phyloP scores from a whole-genome alignment of 1,284 basidiomycete species.

The Cryptococcus jaspeensis region DNA sequence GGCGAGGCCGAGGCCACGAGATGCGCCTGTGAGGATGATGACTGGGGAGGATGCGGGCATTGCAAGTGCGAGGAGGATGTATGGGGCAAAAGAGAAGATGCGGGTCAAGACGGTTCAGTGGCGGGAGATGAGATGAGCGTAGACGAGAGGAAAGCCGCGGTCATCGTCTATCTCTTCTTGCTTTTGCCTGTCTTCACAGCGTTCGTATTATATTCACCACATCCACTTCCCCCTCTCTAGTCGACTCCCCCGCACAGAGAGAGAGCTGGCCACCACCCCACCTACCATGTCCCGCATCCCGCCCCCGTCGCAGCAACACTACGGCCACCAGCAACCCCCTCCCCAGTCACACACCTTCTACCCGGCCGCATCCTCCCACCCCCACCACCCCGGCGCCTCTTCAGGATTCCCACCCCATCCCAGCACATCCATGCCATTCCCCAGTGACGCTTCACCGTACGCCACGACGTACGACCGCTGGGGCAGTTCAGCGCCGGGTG shows the following conservation, averaged over 20 bases:
- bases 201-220: not conserved
- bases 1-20: conserved; percentile 56
- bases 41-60: conserved; percentile 28
- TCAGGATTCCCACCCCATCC: not conserved
- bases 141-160: too few species aligned
- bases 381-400: not conserved
- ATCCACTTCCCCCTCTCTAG: not conserved
- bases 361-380: conserved; percentile 2
- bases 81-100: not conserved
- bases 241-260: not conserved
- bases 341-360: conserved; percentile 3
- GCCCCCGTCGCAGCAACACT: conserved; percentile 10
- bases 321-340: not conserved
- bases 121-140: too few species aligned
- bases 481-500: not conserved
- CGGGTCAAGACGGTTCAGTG: too few species aligned
- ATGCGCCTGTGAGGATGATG: conserved; percentile 49
- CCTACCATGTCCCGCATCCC: conserved; percentile 18
- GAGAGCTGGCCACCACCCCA: not conserved
- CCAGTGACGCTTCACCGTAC: not conserved
- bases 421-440: not conserved
- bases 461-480: conserved; percentile 6
- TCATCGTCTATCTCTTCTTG: not conserved
- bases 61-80: not conserved
- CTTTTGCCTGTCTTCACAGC: too few species aligned